phyloP scores from a whole-genome alignment of 345 rosid species.

The Aethionema arabicum region DNA sequence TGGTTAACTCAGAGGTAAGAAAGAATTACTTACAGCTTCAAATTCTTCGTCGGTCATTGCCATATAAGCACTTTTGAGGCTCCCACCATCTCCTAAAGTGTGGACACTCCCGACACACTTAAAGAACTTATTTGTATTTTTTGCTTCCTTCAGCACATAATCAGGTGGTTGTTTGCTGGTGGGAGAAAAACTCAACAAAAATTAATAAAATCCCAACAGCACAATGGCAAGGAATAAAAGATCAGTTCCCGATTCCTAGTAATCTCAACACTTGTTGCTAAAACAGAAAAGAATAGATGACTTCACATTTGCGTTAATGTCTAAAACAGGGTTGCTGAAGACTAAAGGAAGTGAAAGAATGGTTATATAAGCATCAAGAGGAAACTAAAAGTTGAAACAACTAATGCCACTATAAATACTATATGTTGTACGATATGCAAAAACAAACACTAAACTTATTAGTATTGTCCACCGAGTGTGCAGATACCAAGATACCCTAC shows the following conservation, averaged over 20 bases:
- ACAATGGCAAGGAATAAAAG: slow-evolving; percentile 2
- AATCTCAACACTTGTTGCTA: slow-evolving; percentile 6
- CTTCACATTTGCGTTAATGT: slow-evolving; percentile 12
- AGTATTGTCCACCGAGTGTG: slow-evolving; percentile 10
- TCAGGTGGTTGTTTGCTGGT: slow-evolving; percentile 96
- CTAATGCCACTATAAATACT: background rate
- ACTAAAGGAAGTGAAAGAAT: slow-evolving; percentile 13
- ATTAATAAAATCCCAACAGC: slow-evolving; percentile 15
- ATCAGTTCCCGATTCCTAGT: slow-evolving; percentile 19
- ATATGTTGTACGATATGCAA: background rate
- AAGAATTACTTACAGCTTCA: slow-evolving; percentile 76
- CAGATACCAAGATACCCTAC: slow-evolving; percentile 13
- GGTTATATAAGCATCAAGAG: slow-evolving; percentile 3
- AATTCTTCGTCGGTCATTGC: slow-evolving; percentile 81
- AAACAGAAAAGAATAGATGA: slow-evolving; percentile 7
- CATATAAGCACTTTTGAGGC: slow-evolving; percentile 67
- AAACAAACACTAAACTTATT: slow-evolving; percentile 13
- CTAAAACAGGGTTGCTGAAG: slow-evolving; percentile 18
- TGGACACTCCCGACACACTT: slow-evolving; percentile 89
- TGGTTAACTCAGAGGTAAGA: slow-evolving; percentile 12
- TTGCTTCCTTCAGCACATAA: slow-evolving; percentile 90
- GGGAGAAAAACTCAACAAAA: slow-evolving; percentile 39
- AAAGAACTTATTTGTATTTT: slow-evolving; percentile 80
- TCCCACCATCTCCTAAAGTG: slow-evolving; percentile 56
- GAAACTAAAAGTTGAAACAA: slow-evolving; percentile 6